Conservation (phyloP, 2,329 filamentous ascomycete genomes). For the Botryotinia convoluta region DNA sequence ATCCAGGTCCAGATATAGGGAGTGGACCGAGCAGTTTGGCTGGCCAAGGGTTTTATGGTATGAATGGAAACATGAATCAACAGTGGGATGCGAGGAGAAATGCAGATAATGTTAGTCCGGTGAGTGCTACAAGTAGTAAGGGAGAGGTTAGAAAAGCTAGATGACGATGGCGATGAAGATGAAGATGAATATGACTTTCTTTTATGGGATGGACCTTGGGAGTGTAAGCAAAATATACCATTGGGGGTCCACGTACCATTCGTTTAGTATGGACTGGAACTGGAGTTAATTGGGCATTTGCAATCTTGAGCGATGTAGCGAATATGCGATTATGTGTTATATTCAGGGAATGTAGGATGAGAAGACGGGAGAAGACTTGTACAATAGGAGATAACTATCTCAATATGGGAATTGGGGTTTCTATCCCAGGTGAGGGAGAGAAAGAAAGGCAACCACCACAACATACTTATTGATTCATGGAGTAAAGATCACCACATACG, state of each 20-base stretch:
- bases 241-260: constrained; percentile 11
- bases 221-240: constrained; percentile 20
- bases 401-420: background rate
- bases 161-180: constrained; percentile 18
- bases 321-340: background rate
- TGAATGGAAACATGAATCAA: constrained; percentile 14
- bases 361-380: background rate
- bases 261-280: constrained; percentile 16
- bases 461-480: background rate
- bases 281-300: constrained; percentile 10
- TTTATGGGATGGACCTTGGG: constrained; percentile 10
- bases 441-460: background rate
- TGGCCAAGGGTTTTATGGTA: constrained; percentile 14
- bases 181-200: constrained; percentile 16
- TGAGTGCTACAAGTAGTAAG: constrained; percentile 26
- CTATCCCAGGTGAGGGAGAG: background rate
- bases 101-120: constrained; percentile 27
- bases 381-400: background rate
- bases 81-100: constrained; percentile 21
- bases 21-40: constrained; percentile 6
- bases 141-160: constrained; percentile 33
- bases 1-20: constrained; percentile 55
- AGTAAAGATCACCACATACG: background rate
- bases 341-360: background rate
- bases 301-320: constrained; percentile 1